These are phyloP conservation scores for Zizania palustris DNA, from an alignment of 202 grass and related monocot genomes.

Conservation along the genomic window DNA sequence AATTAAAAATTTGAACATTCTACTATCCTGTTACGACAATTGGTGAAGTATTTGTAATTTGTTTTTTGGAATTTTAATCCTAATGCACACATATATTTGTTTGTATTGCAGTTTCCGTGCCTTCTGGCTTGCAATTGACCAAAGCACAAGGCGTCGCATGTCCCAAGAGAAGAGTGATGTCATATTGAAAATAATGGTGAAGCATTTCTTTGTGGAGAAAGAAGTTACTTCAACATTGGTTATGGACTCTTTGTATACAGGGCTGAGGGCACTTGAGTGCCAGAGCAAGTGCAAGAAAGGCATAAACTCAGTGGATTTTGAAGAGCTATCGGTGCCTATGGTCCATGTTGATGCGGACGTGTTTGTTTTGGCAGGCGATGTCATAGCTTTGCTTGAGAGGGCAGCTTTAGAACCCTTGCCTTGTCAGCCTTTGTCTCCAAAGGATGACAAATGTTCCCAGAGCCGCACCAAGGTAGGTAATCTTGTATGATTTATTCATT, in stretches of 20 bases:
- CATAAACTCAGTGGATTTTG: conserved; percentile 50
- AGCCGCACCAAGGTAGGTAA: conserved; percentile 68
- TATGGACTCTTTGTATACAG: conserved; percentile 81
- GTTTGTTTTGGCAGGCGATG: conserved; percentile 84
- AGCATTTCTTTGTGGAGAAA: conserved; percentile 91
- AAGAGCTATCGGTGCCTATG: conserved; percentile 54
- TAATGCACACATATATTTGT: conserved; percentile 40
- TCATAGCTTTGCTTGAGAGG: conserved; percentile 66
- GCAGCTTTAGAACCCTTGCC: conserved; percentile 67
- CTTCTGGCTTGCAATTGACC: conserved; percentile 75
- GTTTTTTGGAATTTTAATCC: not conserved
- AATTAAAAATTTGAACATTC: conserved; percentile 18
- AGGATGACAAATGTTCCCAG: conserved; percentile 78
- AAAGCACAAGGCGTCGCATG: conserved; percentile 55
- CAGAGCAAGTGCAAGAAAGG: conserved; percentile 69
- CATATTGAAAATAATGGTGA: conserved; percentile 73
- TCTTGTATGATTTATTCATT: conserved; percentile 29
- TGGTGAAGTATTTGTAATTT: conserved; percentile 14
- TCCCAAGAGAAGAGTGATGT: conserved; percentile 65
- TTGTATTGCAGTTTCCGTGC: conserved; percentile 73
- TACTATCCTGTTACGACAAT: not conserved
- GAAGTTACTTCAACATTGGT: conserved; percentile 90
- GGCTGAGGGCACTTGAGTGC: conserved; percentile 69
- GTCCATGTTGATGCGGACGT: conserved; percentile 68
- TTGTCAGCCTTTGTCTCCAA: conserved; percentile 55